phyloP scores from a whole-genome alignment of 768 basidiomycete species.

The Suillus fuscotomentosus region DNA sequence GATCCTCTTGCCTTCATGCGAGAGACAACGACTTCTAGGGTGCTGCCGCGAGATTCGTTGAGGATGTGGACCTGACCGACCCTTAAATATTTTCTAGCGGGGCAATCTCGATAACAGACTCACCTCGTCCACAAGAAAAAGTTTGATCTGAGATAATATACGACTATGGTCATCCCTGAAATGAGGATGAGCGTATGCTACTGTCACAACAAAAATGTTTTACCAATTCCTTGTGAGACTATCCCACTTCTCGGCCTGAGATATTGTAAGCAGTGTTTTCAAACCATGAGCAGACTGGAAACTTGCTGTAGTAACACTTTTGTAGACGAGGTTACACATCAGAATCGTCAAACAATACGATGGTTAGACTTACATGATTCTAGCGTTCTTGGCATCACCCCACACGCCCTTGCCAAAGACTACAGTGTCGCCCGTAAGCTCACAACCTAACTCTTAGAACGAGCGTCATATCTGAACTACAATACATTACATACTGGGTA shows the following conservation, averaged over 20 bases:
- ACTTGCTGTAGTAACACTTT: conserved; percentile 75
- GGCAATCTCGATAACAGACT: conserved; percentile 6
- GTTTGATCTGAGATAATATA: conserved; percentile 65
- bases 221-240: conserved; percentile 88
- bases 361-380: conserved; percentile 64
- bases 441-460: conserved; percentile 55
- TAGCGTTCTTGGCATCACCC: conserved; percentile 72
- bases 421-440: conserved; percentile 91
- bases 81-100: background rate
- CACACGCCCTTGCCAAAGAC: conserved; percentile 61
- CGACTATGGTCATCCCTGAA: conserved; percentile 60
- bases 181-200: conserved; percentile 7
- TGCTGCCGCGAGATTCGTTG: conserved; percentile 87
- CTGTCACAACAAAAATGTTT: conserved; percentile 8
- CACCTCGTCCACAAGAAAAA: conserved; percentile 93
- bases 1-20: conserved; percentile 83
- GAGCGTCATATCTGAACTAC: background rate
- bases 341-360: background rate
- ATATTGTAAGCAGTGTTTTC: conserved; percentile 2
- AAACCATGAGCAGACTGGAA: background rate
- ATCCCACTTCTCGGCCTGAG: conserved; percentile 94
- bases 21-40: conserved; percentile 91
- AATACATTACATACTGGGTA: conserved; percentile 57
- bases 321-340: conserved; percentile 4
- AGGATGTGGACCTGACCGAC: conserved; percentile 80